Percentiles rank a stretch among this genome's conserved stretches.
These are phyloP conservation scores for Lepidium sativum DNA, from an alignment of 345 rosid genomes.

Conservation along the genomic window DNA sequence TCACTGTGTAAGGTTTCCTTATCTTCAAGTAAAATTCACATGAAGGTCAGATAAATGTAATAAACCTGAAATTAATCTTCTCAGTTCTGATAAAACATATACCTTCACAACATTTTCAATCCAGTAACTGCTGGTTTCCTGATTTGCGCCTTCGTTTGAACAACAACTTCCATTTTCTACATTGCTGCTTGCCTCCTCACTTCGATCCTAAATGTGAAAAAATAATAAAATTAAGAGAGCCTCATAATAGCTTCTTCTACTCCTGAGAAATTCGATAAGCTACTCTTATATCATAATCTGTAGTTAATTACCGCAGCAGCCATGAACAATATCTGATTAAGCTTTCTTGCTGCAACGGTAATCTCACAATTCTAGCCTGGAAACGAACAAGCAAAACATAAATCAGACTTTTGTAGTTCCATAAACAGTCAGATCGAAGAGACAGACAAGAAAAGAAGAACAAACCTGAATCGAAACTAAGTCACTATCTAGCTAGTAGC, in stretches of 20 bases:
- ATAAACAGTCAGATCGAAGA: neutral
- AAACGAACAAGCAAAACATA: neutral
- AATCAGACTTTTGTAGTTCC: neutral
- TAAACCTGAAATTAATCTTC: neutral
- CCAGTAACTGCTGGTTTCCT: neutral
- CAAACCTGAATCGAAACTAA: neutral
- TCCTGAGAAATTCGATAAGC: no score
- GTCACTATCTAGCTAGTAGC: neutral
- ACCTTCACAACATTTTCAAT: conserved; percentile 10
- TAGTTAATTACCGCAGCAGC: conserved; percentile 13
- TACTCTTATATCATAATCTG: neutral
- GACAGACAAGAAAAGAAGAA: neutral
- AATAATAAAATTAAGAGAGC: neutral
- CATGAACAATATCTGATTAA: conserved; percentile 7
- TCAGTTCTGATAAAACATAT: neutral
- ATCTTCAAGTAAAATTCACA: conserved; percentile 27
- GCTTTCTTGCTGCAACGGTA: neutral
- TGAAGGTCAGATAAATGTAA: neutral
- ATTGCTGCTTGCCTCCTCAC: conserved; percentile 17
- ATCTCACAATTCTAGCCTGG: neutral
- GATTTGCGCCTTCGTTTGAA: conserved; percentile 7
- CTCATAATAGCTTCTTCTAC: neutral
- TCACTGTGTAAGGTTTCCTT: conserved; percentile 74
- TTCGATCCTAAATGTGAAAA: conserved; percentile 10
- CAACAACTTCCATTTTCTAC: conserved; percentile 16